phyloP scores from a whole-genome alignment of 768 basidiomycete genomes.

The Lentinula sp. region DNA sequence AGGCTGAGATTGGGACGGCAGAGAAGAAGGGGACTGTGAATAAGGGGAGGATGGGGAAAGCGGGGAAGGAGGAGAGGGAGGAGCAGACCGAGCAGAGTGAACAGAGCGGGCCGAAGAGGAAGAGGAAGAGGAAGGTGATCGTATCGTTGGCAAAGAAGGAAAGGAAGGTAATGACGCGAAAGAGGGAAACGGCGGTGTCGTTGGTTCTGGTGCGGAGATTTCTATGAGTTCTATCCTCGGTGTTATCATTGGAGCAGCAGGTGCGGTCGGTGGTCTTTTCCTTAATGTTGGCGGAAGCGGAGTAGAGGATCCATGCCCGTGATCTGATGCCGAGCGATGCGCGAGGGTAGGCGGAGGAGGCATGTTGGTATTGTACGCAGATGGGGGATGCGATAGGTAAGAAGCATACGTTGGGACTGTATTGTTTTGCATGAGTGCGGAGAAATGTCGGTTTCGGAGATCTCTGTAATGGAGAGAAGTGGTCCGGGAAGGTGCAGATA shows the following conservation, averaged over 20 bases:
- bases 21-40: background rate
- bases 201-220: constrained; percentile 37
- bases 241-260: background rate
- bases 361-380: background rate
- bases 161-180: background rate
- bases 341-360: background rate
- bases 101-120: background rate
- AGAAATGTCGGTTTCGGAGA: background rate
- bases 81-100: background rate
- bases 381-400: background rate
- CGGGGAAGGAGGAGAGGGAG: background rate
- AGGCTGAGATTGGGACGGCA: background rate
- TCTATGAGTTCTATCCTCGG: background rate
- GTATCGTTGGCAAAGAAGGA: background rate
- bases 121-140: background rate
- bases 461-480: constrained; percentile 23
- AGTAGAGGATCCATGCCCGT: background rate
- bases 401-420: background rate
- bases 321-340: constrained; percentile 2
- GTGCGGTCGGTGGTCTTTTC: background rate
- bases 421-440: background rate
- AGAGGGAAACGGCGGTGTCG: constrained; percentile 33
- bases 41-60: background rate
- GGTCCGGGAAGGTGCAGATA: constrained; percentile 51
- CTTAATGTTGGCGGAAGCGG: background rate